Conservation (phyloP, 208 protist species). For the Acanthamoeba lenticulata region DNA sequence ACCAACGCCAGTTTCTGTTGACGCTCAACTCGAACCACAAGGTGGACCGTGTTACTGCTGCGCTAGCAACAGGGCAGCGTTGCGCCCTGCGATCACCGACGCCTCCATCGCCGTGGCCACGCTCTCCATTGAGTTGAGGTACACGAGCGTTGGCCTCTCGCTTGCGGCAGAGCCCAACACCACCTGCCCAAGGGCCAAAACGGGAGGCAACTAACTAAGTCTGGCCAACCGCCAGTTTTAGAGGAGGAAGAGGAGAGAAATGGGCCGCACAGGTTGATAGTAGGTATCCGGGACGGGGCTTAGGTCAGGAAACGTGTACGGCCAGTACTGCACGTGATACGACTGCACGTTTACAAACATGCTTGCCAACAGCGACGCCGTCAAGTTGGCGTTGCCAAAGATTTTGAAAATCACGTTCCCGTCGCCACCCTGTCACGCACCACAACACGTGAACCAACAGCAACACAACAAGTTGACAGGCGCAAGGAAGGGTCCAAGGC, state of each 20-base stretch:
- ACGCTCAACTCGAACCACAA: too few relatives aligned
- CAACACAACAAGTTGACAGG: too few relatives aligned
- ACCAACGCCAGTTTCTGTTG: too few relatives aligned
- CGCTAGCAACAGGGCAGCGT: slow-evolving; percentile 15
- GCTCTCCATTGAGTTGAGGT: slow-evolving; percentile 40
- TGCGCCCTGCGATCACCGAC: slow-evolving; percentile 34
- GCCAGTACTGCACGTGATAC: slow-evolving; percentile 41
- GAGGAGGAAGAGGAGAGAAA: neutral
- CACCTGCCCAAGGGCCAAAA: neutral
- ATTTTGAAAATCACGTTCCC: slow-evolving; percentile 47
- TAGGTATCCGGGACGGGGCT: neutral
- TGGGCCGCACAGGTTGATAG: neutral
- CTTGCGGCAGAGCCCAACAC: too few relatives aligned
- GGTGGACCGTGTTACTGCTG: too few relatives aligned
- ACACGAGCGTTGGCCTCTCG: neutral
- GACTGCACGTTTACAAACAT: slow-evolving; percentile 9
- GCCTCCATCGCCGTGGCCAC: slow-evolving; percentile 52
- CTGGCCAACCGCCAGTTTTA: too few relatives aligned
- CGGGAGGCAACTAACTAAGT: too few relatives aligned
- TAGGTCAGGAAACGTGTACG: slow-evolving; percentile 55
- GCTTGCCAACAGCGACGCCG: neutral
- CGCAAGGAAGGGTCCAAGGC: too few relatives aligned
- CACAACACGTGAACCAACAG: too few relatives aligned
- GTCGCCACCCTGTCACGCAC: neutral
- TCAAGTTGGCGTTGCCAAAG: slow-evolving; percentile 34